Evolutionary conservation across 208 protist species (phyloP).

Genomic region (Balamuthia mandrillaris): DNA sequence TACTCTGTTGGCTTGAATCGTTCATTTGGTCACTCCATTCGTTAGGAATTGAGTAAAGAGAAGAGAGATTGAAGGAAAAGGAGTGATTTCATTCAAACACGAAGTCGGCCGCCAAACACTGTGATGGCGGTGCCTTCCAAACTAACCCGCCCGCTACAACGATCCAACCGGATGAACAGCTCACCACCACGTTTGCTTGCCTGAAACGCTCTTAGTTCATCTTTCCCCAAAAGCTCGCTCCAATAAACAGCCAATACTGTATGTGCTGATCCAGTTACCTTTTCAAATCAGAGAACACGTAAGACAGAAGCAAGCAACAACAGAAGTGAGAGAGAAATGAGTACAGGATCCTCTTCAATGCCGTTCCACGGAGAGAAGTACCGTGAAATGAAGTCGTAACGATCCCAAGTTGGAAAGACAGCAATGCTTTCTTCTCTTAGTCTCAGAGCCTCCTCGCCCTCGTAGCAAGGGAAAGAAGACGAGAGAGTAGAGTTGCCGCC

Average conservation of each 20-base stretch:
- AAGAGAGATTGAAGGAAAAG: no score
- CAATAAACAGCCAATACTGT: background rate
- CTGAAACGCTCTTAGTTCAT: background rate
- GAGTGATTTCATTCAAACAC: no score
- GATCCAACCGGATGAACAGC: background rate
- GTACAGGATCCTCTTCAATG: constrained; percentile 41
- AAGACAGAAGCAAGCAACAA: background rate
- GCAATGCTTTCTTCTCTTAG: background rate
- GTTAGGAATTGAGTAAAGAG: no score
- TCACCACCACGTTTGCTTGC: background rate
- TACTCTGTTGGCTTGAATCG: no score
- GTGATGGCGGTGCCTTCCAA: background rate
- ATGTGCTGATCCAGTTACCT: background rate
- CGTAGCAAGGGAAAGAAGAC: no score
- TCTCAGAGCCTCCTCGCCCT: no score
- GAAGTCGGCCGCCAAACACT: background rate
- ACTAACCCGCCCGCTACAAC: no score
- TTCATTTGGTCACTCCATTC: no score
- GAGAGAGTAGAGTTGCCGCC: no score
- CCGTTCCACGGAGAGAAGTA: constrained; percentile 21
- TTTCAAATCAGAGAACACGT: background rate
- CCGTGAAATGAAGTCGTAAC: constrained; percentile 13
- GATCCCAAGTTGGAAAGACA: background rate
- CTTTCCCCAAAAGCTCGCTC: background rate
- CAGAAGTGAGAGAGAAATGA: background rate